These are phyloP conservation scores for Luffa aegyptiaca DNA, from an alignment of 306 rosid species.

Conservation along the genomic window DNA sequence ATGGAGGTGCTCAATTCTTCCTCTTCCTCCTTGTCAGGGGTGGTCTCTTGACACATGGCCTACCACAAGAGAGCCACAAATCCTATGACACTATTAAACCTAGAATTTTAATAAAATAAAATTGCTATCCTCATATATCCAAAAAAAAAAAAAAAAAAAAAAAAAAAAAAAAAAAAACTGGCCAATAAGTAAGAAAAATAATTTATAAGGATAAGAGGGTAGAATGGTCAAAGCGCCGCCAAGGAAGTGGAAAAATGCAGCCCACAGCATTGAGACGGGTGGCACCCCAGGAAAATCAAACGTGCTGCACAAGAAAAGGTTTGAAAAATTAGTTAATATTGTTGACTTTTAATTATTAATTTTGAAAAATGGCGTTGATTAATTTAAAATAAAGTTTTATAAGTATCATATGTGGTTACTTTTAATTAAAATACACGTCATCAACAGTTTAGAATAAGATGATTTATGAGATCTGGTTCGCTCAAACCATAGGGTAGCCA, in stretches of 20 bases:
- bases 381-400: not conserved
- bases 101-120: too few relatives aligned
- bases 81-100: too few relatives aligned
- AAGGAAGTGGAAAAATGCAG: not conserved
- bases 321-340: not conserved
- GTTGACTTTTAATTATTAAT: constrained; percentile 1
- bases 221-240: not conserved
- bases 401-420: not conserved
- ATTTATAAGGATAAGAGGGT: not conserved
- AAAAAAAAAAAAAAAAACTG: too few relatives aligned
- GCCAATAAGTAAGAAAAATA: not conserved
- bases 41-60: too few relatives aligned
- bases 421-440: not conserved
- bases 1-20: too few relatives aligned
- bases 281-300: not conserved
- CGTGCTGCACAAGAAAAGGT: not conserved
- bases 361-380: not conserved
- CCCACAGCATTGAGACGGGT: not conserved
- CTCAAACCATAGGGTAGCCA: not conserved
- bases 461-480: not conserved
- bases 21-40: too few relatives aligned
- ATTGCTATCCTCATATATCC: too few relatives aligned
- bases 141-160: too few relatives aligned
- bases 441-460: not conserved
- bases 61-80: too few relatives aligned